Conservation (phyloP, 1,284 basidiomycete genomes). For the Cryptococcus floricola region DNA sequence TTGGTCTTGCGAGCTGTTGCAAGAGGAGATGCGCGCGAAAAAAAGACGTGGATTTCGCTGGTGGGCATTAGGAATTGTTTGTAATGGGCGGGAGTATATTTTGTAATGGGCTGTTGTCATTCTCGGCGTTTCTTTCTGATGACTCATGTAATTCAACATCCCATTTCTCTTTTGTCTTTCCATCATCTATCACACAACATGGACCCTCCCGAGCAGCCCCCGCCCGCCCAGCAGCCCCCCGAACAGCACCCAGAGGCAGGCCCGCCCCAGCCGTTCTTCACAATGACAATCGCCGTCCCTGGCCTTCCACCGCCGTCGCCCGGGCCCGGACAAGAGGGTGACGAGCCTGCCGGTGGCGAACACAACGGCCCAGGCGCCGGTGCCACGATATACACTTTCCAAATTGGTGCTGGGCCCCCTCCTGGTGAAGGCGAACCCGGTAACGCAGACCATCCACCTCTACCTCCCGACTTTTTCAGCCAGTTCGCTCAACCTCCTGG, state of each 20-base stretch:
- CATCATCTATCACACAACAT: not conserved
- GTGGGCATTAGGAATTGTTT: too few species aligned
- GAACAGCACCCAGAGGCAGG: not conserved
- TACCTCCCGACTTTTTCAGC: not conserved
- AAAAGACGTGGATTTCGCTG: too few species aligned
- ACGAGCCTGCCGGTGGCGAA: not conserved
- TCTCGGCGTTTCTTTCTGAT: not conserved
- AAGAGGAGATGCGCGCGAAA: not conserved
- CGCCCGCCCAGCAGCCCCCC: not conserved
- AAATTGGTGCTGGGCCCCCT: constrained; percentile 7
- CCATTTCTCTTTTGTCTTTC: not conserved
- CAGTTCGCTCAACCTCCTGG: not conserved
- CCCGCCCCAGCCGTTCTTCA: constrained; percentile 1
- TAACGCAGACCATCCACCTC: not conserved
- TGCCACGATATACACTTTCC: constrained; percentile 10
- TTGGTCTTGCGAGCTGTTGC: not conserved
- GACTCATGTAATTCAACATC: not conserved
- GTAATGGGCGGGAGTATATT: too few species aligned
- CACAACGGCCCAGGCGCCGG: not conserved
- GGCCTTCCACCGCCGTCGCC: not conserved
- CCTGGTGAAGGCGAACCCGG: not conserved
- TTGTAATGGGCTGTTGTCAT: too few species aligned
- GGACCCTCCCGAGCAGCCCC: not conserved
- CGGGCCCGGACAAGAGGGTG: not conserved
- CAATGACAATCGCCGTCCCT: constrained; percentile 6